Base-by-base conservation (phyloP, 148 eudicot genomes). In the Bassia scoparia region DNA sequence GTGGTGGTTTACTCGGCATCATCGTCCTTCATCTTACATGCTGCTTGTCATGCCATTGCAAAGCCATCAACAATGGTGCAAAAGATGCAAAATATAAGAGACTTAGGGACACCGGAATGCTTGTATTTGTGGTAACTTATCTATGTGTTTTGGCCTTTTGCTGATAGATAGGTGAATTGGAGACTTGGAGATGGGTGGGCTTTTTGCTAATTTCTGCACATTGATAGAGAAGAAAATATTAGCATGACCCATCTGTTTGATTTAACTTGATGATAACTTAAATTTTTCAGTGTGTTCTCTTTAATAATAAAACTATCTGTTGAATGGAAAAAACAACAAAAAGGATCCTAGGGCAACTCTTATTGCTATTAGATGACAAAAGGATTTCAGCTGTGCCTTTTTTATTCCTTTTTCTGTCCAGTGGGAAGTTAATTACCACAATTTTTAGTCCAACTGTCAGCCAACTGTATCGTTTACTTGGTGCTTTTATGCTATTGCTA, bases 1-100 rank as follows among this genome's bases (percentile, higher is more conserved):
- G 99, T 81, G 99, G 99, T 61, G 99, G 98, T 78, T 96, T 77
- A 62, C 89, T 9, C 88, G 92, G 80, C 96, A 89, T 76, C 92
- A 92, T 77, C 97, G 99, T 54, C 90, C 97, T 53, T 89, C 99
- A 78, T 90, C 98, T 20, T 90, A 61, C 96, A 86, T 73, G 86
- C 87, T 74, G 87, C 99, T 46, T 87, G 94, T 82, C 82, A 92
- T 85, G 90, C 99, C 79, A 84, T 92, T 61, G 97, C 96, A 27
- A 96, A 90, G 82, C 97, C 99, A 48, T 88, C 89, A 55, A 86
- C 90, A 55, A 86, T 96, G 97, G 91, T 92, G 65, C 94, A 89
- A 77, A 96, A 90, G 87, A 91, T 96, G 97, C 94, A 96, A 87
- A 88, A 90, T 83, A 84, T 80, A 70, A 86, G 84, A 92, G 83